A percentile compares a stretch with the other conserved stretches of the same genome.
These are phyloP conservation scores for Kluyveromyces aestuarii DNA, from an alignment of 805 yeast genomes.

Conservation along the genomic window DNA sequence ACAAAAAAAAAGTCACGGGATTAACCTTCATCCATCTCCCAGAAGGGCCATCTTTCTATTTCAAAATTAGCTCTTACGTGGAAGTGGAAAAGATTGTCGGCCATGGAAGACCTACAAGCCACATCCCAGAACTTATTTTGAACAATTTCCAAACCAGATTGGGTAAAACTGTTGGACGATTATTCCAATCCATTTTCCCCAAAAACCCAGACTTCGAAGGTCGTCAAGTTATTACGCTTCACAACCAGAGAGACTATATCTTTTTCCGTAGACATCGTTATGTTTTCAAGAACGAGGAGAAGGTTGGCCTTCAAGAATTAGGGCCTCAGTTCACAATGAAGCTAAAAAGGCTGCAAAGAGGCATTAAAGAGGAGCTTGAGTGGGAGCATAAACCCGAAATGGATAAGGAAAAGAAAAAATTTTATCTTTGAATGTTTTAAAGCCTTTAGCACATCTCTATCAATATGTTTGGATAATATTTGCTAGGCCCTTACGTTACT, in stretches of 20 bases:
- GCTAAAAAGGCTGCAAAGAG: constrained; percentile 82
- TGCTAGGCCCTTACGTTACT: too few species aligned
- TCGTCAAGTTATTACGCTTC: constrained; percentile 89
- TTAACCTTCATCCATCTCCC: constrained; percentile 90
- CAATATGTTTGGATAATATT: background rate
- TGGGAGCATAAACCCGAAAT: constrained; percentile 96
- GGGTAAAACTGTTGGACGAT: constrained; percentile 86
- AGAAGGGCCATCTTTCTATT: constrained; percentile 90
- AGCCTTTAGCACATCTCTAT: background rate
- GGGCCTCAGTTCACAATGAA: constrained; percentile 95
- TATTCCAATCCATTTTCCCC: constrained; percentile 89
- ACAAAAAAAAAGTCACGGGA: constrained; percentile 86
- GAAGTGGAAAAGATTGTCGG: constrained; percentile 72
- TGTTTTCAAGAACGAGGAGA: constrained; percentile 78
- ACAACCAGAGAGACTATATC: constrained; percentile 91
- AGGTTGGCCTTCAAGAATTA: constrained; percentile 88
- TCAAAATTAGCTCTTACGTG: constrained; percentile 67
- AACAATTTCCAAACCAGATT: constrained; percentile 89
- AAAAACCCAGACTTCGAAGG: constrained; percentile 91
- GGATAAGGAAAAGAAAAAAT: constrained; percentile 94
- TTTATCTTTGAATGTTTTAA: constrained; percentile 47
- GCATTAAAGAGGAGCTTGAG: constrained; percentile 82
- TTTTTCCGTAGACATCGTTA: constrained; percentile 95
- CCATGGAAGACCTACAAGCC: constrained; percentile 86
- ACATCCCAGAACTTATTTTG: constrained; percentile 83